Conservation (phyloP, 2,329 filamentous ascomycete species). For the Verticillium longisporum region DNA sequence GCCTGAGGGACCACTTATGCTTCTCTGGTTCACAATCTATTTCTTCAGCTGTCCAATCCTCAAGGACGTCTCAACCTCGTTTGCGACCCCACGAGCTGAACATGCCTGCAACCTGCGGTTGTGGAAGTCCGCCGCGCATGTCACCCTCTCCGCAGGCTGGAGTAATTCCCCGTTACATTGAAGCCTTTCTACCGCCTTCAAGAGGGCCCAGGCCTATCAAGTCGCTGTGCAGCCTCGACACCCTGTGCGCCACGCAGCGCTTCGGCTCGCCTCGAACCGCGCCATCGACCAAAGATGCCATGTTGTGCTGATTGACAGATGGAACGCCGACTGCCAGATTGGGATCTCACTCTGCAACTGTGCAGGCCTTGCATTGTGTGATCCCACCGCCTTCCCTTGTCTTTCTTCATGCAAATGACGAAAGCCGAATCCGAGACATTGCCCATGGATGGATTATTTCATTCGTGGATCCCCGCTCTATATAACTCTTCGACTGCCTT, state of each 20-base stretch:
- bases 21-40: too few relatives aligned
- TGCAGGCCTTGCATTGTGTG: neutral
- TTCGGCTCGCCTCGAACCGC: neutral
- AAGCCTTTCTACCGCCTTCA: neutral
- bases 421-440: too few relatives aligned
- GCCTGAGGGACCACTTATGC: too few relatives aligned
- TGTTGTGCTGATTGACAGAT: neutral
- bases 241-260: neutral
- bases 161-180: neutral
- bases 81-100: neutral
- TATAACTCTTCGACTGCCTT: too few relatives aligned
- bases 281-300: neutral
- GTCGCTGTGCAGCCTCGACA: neutral
- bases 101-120: neutral
- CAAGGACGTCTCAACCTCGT: neutral
- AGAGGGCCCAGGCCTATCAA: neutral
- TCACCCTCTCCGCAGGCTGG: neutral
- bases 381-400: neutral
- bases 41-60: too few relatives aligned
- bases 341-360: neutral
- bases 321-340: neutral
- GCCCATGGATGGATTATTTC: too few relatives aligned
- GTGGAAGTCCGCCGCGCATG: neutral
- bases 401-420: neutral
- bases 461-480: too few relatives aligned